Conservation (phyloP, 2,329 filamentous ascomycete species). For the Geoglossum cookeanum region DNA sequence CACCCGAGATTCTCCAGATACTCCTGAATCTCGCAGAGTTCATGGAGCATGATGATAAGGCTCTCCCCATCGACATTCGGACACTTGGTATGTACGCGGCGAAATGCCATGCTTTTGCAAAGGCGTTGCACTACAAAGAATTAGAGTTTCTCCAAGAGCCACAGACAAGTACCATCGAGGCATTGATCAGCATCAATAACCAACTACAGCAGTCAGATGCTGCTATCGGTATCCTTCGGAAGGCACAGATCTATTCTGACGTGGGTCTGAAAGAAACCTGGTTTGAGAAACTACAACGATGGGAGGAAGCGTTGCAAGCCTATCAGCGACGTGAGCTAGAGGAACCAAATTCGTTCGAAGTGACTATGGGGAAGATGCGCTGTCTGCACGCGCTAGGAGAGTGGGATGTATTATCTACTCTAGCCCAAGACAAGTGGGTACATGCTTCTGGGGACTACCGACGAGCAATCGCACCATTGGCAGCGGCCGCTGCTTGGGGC, state of each 20-base stretch:
- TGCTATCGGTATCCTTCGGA: constrained; percentile 89
- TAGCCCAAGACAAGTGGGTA: constrained; percentile 87
- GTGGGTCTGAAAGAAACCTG: constrained; percentile 94
- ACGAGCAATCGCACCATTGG: constrained; percentile 76
- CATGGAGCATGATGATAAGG: constrained; percentile 99
- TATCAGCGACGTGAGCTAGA: constrained; percentile 75
- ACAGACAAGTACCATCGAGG: constrained; percentile 86
- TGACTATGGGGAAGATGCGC: constrained; percentile 99
- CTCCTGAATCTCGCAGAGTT: constrained; percentile 94
- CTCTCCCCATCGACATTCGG: constrained; percentile 88
- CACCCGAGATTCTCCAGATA: constrained; percentile 84
- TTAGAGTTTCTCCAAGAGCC: constrained; percentile 96
- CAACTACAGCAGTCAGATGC: constrained; percentile 97
- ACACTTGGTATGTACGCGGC: constrained; percentile 87
- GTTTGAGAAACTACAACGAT: constrained; percentile 96
- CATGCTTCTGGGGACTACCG: constrained; percentile 76
- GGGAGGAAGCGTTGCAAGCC: constrained; percentile 88
- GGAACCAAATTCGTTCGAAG: constrained; percentile 58
- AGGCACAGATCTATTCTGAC: constrained; percentile 88
- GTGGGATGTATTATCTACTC: constrained; percentile 78
- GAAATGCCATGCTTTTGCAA: constrained; percentile 94
- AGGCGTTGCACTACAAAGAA: constrained; percentile 97
- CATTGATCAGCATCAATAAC: constrained; percentile 97
- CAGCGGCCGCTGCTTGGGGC: constrained; percentile 91
- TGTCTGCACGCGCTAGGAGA: constrained; percentile 93